Evolutionary conservation across 805 yeast genomes (phyloP).

Genomic region (Candida railenensis): DNA sequence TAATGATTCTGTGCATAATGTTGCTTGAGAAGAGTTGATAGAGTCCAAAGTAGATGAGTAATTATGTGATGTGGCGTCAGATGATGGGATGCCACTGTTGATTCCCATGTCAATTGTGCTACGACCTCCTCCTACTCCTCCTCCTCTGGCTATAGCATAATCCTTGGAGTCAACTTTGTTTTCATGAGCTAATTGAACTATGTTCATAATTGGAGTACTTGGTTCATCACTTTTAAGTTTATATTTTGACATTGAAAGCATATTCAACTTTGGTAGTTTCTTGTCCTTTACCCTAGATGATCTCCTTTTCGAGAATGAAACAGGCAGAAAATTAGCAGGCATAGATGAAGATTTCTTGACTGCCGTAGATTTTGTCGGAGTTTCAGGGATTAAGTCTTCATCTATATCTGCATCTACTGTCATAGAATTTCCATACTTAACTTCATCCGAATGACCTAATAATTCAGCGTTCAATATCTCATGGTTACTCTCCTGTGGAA

Average conservation of each 20-base stretch:
- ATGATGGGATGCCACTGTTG: neutral
- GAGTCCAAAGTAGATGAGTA: constrained; percentile 13
- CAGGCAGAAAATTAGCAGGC: constrained; percentile 27
- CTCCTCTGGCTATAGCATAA: neutral
- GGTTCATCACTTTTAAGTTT: constrained; percentile 13
- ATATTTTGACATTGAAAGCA: constrained; percentile 1
- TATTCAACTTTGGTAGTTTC: constrained; percentile 2
- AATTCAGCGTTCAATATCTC: neutral
- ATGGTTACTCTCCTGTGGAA: neutral
- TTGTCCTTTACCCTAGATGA: neutral
- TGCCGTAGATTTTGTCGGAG: constrained; percentile 32
- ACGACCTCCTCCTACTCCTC: neutral
- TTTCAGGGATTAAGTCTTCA: constrained; percentile 26
- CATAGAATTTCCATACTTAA: constrained; percentile 12
- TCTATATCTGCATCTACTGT: constrained; percentile 14
- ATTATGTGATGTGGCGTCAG: constrained; percentile 1
- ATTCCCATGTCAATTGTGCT: neutral
- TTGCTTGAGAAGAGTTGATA: constrained; percentile 19
- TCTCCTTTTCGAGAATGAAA: constrained; percentile 11
- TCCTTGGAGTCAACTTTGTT: neutral
- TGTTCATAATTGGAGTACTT: constrained; percentile 15
- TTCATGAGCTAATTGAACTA: neutral
- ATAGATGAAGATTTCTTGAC: constrained; percentile 27
- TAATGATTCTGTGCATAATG: constrained; percentile 11
- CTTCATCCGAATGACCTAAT: constrained; percentile 7